Evolutionary conservation across 257 asterid genomes (phyloP).

Genomic region (Paraleonurus japonicus): DNA sequence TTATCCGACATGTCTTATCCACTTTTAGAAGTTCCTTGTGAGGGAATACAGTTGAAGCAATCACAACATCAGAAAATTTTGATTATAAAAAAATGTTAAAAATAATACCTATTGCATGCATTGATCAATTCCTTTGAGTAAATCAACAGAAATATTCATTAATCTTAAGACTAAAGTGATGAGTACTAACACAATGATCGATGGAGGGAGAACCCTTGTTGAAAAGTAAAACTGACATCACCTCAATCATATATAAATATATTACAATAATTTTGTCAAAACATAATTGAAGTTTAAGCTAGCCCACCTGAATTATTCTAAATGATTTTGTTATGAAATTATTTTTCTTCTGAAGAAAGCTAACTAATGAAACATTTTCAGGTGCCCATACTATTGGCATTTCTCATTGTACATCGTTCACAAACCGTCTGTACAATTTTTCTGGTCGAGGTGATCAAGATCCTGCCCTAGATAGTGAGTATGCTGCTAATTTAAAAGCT

Average conservation of each 20-base stretch:
- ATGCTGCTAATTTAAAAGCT: conserved; percentile 53
- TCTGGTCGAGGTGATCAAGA: conserved; percentile 61
- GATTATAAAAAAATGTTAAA: neutral
- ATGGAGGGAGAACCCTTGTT: neutral
- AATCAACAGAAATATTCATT: neutral
- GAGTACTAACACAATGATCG: neutral
- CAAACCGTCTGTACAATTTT: conserved; percentile 56
- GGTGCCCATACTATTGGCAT: conserved; percentile 83
- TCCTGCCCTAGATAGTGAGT: conserved; percentile 65
- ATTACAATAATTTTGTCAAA: neutral
- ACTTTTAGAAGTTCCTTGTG: neutral
- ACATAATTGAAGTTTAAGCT: neutral
- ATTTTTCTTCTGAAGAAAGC: neutral
- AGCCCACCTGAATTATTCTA: neutral
- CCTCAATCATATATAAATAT: neutral
- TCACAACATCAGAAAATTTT: neutral
- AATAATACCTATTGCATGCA: neutral
- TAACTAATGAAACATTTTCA: conserved; percentile 6
- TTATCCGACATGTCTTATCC: neutral
- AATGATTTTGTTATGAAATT: no score
- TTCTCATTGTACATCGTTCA: conserved; percentile 53
- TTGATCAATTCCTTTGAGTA: neutral
- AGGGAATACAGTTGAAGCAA: neutral
- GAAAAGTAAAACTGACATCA: neutral
- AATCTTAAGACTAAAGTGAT: neutral